Percentiles rank a stretch among this genome's conserved stretches.
Evolutionary conservation across 1,139 yeast species (phyloP).

Genomic region (Pneumocystis canis): DNA sequence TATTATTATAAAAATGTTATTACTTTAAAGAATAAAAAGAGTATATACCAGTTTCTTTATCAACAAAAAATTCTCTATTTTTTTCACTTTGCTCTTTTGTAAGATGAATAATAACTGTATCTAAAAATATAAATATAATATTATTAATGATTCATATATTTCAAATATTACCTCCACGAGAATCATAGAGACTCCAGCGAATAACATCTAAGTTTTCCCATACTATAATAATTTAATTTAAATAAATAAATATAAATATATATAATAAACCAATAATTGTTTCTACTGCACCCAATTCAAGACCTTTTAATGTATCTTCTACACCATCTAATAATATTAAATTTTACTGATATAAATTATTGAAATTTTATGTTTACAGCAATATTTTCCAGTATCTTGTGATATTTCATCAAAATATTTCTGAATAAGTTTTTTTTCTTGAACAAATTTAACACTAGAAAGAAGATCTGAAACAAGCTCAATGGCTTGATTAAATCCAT

Average conservation of each 20-base stretch:
- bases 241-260: neutral
- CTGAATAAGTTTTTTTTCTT: slow-evolving; percentile 88
- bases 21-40: too few relatives aligned
- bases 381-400: slow-evolving; percentile 90
- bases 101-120: slow-evolving; percentile 45
- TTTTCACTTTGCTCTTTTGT: slow-evolving; percentile 32
- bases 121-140: neutral
- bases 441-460: slow-evolving; percentile 91
- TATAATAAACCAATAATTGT: slow-evolving; percentile 55
- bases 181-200: slow-evolving; percentile 71
- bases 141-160: neutral
- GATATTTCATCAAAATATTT: slow-evolving; percentile 91
- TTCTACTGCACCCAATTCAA: slow-evolving; percentile 93
- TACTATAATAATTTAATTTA: neutral
- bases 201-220: slow-evolving; percentile 68
- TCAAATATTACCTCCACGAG: slow-evolving; percentile 53
- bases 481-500: slow-evolving; percentile 97
- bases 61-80: slow-evolving; percentile 60
- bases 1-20: neutral
- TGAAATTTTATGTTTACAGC: slow-evolving; percentile 25
- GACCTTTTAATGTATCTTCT: slow-evolving; percentile 87
- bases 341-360: neutral
- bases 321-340: slow-evolving; percentile 46
- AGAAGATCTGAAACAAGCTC: slow-evolving; percentile 93
- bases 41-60: slow-evolving; percentile 48